Evolutionary conservation across 1,284 basidiomycete genomes (phyloP), one percentile per base, ranked within the genome.

Genomic region (Ganoderma lucidum): DNA sequence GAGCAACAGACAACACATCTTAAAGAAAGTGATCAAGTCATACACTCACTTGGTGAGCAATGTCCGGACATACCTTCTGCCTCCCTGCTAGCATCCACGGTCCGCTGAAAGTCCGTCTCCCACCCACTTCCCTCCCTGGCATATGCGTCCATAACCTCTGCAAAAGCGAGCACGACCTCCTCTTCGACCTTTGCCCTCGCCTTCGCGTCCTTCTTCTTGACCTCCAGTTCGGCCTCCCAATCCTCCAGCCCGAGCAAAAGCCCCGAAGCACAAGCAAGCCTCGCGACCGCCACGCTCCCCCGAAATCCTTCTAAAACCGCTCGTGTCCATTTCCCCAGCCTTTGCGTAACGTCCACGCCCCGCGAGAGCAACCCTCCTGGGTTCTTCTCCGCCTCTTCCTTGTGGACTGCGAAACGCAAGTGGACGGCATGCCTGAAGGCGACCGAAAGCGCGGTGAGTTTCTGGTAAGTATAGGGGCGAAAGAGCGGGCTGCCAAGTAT

Each of bases 101-200:
- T 56, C 41, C 85, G 84, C 65, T 84, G 83, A 75, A 93, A 93
- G 74, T 93, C 91, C 61, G 81, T 84, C 75, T 89, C 88, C 92
- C 92, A 93, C 42, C 85, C 86, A 45, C 80, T 80, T 30, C 75
- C 71, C 60, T 74, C 75, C 64, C 78, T 76, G 28, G 79, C 80
- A 71, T 89, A 87, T n/a, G 83, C 77, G 72, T 93, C 92, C 78
- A 93, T 86, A 9, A 89, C 85, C 76, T 93, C 92, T 9, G 93
- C 92, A 42, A 93, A 81, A 4, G 90, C 86, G 41, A 94, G 81
- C 19, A 93, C 83, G 35, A 88, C 77, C 75, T 91, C 88, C 67
- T 91, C 86, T 77, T 94, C 90, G 6, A 90, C 83, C 61, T 75
- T 78, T 2, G 80, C 80, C 64, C 83, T 69, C 59, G 67, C 66